Base-by-base conservation (phyloP, 2,329 filamentous ascomycete species). In the Fusarium tuaranense region DNA sequence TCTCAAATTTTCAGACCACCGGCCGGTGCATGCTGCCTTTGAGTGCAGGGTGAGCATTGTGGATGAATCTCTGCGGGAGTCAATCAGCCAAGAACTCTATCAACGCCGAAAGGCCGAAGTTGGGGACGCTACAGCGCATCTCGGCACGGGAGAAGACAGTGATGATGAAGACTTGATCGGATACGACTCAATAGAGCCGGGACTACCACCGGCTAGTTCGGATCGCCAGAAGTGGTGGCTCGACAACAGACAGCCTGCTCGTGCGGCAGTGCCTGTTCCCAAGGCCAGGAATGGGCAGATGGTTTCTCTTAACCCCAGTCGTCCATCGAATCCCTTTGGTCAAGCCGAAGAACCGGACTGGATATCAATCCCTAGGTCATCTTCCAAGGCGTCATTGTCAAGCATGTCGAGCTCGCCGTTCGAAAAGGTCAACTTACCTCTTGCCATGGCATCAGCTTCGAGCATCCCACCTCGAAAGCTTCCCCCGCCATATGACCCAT, bases 1-100 rank as follows among this genome's bases (percentile, higher is more conserved):
- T 34, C 86, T 99, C 39, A 90, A 89, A 14, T 98, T 98, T 81
- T 99, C 97, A 0, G 97, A 99, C 80, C 97, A 99, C 82, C 90
- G 95, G n/a, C 97, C 97, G 2, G 96, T 99, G 0, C 98, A 94
- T 83, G 95, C 95, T 14, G 91, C 91, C 0, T 99, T 99, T 80
- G 90, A 95, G 75, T 97, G 95, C 82, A 90, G 88, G 1, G 93
- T 98, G 63, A 95, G 88, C 74, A 91, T 97, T 53, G 86, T 98
- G 13, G 90, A 99, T 75, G 94, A 98, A 80, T 84, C 83, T 27
- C 85, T 88, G 63, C 95, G 94, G 75, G 92, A 95, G 71, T 84
- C 86, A 5, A 91, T 98, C 57, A 94, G 93, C 78, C 89, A 89
- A 36, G 88, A 93, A 63, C 86, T 98, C 13, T 98, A 98, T 80